Percentiles rank a stretch among this genome's conserved stretches.
Conservation (phyloP, 2,329 filamentous ascomycete species). For the Talaromyces sp. region DNA sequence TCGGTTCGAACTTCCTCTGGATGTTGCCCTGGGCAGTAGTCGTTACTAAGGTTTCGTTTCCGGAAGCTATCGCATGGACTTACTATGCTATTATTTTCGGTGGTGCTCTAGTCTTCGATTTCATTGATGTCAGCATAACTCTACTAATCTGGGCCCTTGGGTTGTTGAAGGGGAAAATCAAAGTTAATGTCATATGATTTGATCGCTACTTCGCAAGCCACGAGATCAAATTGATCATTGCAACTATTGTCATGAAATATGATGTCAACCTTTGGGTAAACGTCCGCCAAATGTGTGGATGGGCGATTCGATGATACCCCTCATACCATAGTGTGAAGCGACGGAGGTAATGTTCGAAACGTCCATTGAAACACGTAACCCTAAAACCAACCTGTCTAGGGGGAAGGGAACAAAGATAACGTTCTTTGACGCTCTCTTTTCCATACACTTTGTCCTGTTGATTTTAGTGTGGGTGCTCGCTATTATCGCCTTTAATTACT, state of each 20-base stretch:
- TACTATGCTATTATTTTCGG: too few species aligned
- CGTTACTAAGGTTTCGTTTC: constrained; percentile 16
- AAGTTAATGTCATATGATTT: background rate
- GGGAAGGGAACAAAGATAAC: too few species aligned
- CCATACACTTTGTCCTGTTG: too few species aligned
- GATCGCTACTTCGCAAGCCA: background rate
- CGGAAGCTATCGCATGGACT: background rate
- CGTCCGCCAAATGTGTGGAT: background rate
- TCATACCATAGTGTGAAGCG: background rate
- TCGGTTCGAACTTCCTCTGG: constrained; percentile 65
- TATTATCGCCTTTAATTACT: too few species aligned
- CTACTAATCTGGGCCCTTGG: too few species aligned
- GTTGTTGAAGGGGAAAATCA: too few species aligned
- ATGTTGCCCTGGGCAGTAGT: constrained; percentile 70
- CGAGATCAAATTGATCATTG: background rate
- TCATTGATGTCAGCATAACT: too few species aligned
- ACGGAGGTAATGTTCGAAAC: background rate
- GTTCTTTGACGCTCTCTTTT: too few species aligned
- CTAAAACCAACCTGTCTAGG: too few species aligned
- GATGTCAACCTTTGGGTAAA: background rate
- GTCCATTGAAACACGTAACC: too few species aligned
- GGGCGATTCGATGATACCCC: background rate
- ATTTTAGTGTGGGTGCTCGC: too few species aligned
- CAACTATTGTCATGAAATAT: background rate
- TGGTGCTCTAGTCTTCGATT: too few species aligned